Conservation (phyloP, 306 rosid genomes). For the Cucumis melo region DNA sequence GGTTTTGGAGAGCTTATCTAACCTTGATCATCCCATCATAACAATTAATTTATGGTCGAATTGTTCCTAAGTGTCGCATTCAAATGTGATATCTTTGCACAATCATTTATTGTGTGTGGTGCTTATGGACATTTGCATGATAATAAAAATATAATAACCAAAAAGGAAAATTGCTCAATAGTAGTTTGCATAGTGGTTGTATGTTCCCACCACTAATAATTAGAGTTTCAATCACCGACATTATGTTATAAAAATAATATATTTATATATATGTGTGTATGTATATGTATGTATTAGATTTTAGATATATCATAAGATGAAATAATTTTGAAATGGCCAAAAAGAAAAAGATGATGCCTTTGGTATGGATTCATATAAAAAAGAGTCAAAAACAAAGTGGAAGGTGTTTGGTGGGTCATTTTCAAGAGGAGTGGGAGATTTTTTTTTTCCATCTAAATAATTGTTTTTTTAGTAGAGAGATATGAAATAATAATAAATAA, state of each 20-base stretch:
- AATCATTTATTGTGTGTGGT: not conserved
- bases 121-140: not conserved
- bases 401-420: not conserved
- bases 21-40: not conserved
- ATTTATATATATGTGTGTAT: no score
- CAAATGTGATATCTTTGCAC: not conserved
- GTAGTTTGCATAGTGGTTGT: not conserved
- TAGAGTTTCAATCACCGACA: constrained; percentile 3
- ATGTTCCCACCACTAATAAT: not conserved
- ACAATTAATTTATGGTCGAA: not conserved
- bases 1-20: not conserved
- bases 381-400: not conserved
- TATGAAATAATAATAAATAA: not conserved
- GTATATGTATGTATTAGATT: not conserved
- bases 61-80: not conserved
- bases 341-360: not conserved
- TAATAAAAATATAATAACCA: not conserved
- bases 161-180: not conserved
- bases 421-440: not conserved
- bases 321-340: not conserved
- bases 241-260: not conserved
- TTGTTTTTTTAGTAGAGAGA: no score
- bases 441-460: not conserved
- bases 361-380: not conserved
- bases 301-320: not conserved